Conservation (phyloP, 306 rosid genomes). For the Hippophae gyantsensis region DNA sequence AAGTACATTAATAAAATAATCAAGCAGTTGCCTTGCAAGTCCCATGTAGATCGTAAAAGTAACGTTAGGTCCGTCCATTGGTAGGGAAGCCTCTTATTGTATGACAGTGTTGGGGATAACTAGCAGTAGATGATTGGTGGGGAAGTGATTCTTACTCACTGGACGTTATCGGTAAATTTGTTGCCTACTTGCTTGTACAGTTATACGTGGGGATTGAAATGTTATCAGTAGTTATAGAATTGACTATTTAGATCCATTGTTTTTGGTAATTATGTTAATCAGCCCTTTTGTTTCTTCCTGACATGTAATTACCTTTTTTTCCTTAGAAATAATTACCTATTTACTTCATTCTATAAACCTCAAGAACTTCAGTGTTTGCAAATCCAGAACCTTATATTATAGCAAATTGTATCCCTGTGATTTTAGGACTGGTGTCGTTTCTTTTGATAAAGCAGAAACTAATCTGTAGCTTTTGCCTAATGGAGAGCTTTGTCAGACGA, state of each 20-base stretch:
- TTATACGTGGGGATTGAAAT: constrained; percentile 38
- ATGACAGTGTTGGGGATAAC: constrained; percentile 25
- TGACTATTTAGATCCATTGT: neutral
- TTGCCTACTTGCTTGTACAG: constrained; percentile 47
- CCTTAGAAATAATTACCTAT: neutral
- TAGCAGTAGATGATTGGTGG: constrained; percentile 37
- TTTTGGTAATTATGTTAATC: neutral
- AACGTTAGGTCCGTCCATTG: constrained; percentile 34
- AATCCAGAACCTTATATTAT: too few species aligned
- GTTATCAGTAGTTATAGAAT: constrained; percentile 4
- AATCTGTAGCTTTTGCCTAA: too few species aligned
- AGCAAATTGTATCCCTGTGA: too few species aligned
- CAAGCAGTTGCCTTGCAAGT: constrained; percentile 23
- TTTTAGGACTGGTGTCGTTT: too few species aligned
- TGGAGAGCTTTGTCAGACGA: too few species aligned
- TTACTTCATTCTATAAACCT: neutral
- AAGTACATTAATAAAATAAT: constrained; percentile 28
- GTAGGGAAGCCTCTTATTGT: constrained; percentile 17
- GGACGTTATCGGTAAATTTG: constrained; percentile 18
- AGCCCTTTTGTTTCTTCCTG: neutral
- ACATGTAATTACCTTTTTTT: neutral
- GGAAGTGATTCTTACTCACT: constrained; percentile 27
- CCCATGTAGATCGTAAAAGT: constrained; percentile 39
- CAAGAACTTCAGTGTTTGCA: too few species aligned
- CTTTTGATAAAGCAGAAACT: too few species aligned